Percentiles rank a stretch among this genome's conserved stretches.
Evolutionary conservation across 352 stramenopile species (phyloP).

Genomic region (Halophytophthora batemanensis): DNA sequence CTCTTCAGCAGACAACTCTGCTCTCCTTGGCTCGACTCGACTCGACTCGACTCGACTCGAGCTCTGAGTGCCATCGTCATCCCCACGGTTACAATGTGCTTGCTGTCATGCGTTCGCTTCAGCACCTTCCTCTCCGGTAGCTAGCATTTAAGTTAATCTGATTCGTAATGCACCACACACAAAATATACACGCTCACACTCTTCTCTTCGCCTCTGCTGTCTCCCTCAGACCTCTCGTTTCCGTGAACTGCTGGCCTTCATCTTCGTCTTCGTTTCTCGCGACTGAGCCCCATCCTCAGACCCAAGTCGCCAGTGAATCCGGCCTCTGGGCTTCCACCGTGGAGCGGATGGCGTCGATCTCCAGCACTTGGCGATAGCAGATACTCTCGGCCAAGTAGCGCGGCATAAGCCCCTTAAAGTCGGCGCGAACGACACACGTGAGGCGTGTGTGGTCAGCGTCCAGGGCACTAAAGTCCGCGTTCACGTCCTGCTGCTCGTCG

Average conservation of each 20-base stretch:
- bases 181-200: slow-evolving; percentile 25
- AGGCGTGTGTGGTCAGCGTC: slow-evolving; percentile 31
- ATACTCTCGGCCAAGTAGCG: slow-evolving; percentile 73
- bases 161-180: slow-evolving; percentile 5
- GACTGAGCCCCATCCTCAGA: slow-evolving; percentile 9
- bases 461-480: background rate
- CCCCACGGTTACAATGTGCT: too few species aligned
- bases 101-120: too few species aligned
- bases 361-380: slow-evolving; percentile 70
- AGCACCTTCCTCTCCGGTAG: too few species aligned
- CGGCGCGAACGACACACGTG: slow-evolving; percentile 51
- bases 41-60: too few species aligned
- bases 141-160: slow-evolving; percentile 1
- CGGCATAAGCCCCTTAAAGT: slow-evolving; percentile 64
- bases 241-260: slow-evolving; percentile 25
- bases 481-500: slow-evolving; percentile 14
- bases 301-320: slow-evolving; percentile 21
- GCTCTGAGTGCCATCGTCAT: too few species aligned
- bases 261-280: slow-evolving; percentile 2
- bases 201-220: slow-evolving; percentile 4
- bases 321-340: slow-evolving; percentile 36
- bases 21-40: too few species aligned
- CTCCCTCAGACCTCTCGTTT: slow-evolving; percentile 3
- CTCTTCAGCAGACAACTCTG: too few species aligned
- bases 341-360: slow-evolving; percentile 48